Conservation (phyloP, 441 rosid genomes). For the Capsella rubella region DNA sequence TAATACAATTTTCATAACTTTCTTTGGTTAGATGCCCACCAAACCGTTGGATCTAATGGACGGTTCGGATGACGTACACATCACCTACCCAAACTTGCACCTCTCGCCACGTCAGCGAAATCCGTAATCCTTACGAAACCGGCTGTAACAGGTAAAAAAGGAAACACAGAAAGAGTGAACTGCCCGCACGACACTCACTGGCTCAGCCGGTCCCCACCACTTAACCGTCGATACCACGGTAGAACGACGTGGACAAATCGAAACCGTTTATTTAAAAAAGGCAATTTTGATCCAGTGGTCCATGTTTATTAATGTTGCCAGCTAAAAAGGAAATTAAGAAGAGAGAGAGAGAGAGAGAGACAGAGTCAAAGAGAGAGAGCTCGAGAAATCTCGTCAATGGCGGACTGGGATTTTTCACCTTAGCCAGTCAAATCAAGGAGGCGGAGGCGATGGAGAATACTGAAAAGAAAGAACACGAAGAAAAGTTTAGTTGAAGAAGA, state of each 20-base stretch:
- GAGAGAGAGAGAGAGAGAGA: background rate
- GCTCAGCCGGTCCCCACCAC: slow-evolving; percentile 39
- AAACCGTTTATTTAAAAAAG: slow-evolving; percentile 35
- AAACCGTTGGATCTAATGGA: slow-evolving; percentile 17
- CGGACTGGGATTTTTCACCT: slow-evolving; percentile 21
- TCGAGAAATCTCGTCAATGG: slow-evolving; percentile 42
- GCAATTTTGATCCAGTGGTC: slow-evolving; percentile 22
- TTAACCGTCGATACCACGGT: slow-evolving; percentile 43
- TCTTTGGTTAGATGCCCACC: too few relatives aligned
- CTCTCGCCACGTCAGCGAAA: slow-evolving; percentile 29
- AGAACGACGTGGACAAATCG: slow-evolving; percentile 23
- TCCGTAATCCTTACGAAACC: slow-evolving; percentile 23
- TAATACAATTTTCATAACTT: background rate
- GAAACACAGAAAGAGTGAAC: slow-evolving; percentile 19
- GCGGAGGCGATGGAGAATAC: slow-evolving; percentile 30
- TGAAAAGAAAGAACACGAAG: slow-evolving; percentile 8
- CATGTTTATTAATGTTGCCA: slow-evolving; percentile 25
- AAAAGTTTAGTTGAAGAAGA: slow-evolving; percentile 30
- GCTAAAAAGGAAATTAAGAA: slow-evolving; percentile 17
- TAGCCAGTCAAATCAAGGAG: slow-evolving; percentile 32
- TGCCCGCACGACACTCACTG: slow-evolving; percentile 31
- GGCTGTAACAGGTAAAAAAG: slow-evolving; percentile 28
- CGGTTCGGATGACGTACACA: slow-evolving; percentile 1
- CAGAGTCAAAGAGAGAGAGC: slow-evolving; percentile 10
- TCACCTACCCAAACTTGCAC: slow-evolving; percentile 20